Evolutionary conservation across 768 basidiomycete species (phyloP), one percentile per base, ranked within the genome.

Genomic region (Hirschioporus abietinus): DNA sequence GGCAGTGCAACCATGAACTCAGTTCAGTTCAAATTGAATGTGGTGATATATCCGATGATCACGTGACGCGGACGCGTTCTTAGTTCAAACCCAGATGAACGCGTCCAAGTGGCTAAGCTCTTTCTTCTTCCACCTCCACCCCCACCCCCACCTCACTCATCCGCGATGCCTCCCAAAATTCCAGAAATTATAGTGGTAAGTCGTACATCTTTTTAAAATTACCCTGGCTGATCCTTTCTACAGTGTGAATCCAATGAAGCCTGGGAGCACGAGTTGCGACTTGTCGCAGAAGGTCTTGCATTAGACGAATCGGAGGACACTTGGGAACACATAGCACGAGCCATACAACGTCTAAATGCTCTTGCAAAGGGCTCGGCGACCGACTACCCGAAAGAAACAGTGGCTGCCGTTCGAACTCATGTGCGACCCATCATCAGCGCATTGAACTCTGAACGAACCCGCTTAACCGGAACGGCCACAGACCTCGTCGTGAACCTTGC

Each of bases 251-350:
- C 76, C 58, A 35, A 74, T 62, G 67, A 72, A 67, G 69, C 69
- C 59, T 73, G 82, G 27, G 74, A 73, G 69, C 65, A 77, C 42
- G 78, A 83, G 70, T 70, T 87, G 60, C 82, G 82, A 58, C 71
- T 75, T 52, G 70, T 84, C 24, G 81, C 81, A 66, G 74, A 78
- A 69, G 73, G 77, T 25, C 68, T 85, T 23, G 72, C 78, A 65
- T 78, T 84, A 17, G 72, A 80, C 35, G 92, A 94, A 75, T 86
- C 89, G 2, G 92, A 94, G 73, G 91, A 94, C 30, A 86, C 86
- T 17, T 94, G 92, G 92, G 90, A 92, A 66, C 79, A 75, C 20
- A 90, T 93, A 61, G 75, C 82, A 1, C 79, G 82, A 36, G 81
- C 81, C 4, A 72, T 92, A 63, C 65, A 71, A 24, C 74, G 78